Evolutionary conservation across 2,329 filamentous ascomycete genomes (phyloP).

Genomic region (Pseudomassariella vexata): DNA sequence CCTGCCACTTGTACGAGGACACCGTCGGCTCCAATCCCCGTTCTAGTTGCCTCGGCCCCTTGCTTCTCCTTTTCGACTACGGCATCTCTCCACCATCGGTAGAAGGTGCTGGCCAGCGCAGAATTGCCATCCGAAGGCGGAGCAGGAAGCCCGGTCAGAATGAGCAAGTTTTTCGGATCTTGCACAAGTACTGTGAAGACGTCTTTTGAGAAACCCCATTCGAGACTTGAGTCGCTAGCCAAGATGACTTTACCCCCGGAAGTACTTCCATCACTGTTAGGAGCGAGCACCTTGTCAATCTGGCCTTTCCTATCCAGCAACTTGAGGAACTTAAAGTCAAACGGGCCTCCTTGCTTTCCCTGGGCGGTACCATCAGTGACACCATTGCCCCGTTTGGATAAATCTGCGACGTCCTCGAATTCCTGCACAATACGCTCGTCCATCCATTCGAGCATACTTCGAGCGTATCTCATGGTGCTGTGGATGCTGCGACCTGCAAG

Average conservation of each 20-base stretch:
- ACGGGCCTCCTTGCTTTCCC: slow-evolving; percentile 60
- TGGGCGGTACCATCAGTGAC: slow-evolving; percentile 41
- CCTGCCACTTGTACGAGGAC: slow-evolving; percentile 62
- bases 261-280: slow-evolving; percentile 32
- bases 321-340: slow-evolving; percentile 83
- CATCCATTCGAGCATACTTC: slow-evolving; percentile 99
- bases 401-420: slow-evolving; percentile 67
- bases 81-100: slow-evolving; percentile 68
- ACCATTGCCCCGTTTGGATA: slow-evolving; percentile 36
- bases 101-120: slow-evolving; percentile 65
- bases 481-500: slow-evolving; percentile 81
- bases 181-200: slow-evolving; percentile 68
- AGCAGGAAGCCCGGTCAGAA: slow-evolving; percentile 72
- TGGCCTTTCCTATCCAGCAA: slow-evolving; percentile 78
- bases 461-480: slow-evolving; percentile 82
- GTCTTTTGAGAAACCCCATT: slow-evolving; percentile 92
- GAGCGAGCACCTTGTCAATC: slow-evolving; percentile 62
- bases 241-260: slow-evolving; percentile 68
- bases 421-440: slow-evolving; percentile 91
- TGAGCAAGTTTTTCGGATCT: slow-evolving; percentile 75
- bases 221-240: slow-evolving; percentile 81
- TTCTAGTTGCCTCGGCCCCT: slow-evolving; percentile 6
- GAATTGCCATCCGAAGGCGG: slow-evolving; percentile 32
- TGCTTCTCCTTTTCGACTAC: slow-evolving; percentile 38
- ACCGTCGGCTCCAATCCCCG: slow-evolving; percentile 27